Evolutionary conservation across 805 yeast species (phyloP).

Genomic region (Nakazawaea peltata): DNA sequence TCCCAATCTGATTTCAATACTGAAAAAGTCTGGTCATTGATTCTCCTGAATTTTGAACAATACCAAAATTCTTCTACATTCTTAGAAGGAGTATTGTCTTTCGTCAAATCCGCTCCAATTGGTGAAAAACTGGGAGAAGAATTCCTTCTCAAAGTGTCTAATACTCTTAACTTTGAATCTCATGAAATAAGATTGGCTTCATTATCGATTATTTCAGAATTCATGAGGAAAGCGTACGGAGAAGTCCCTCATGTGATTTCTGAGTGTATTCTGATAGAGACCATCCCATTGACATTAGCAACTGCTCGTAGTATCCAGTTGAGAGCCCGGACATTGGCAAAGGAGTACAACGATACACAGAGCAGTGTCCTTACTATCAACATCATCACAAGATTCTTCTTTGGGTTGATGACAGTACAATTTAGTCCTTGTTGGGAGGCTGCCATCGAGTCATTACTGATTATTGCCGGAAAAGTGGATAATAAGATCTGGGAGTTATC

Average conservation of each 20-base stretch:
- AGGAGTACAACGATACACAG: slow-evolving; percentile 24
- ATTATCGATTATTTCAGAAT: slow-evolving; percentile 29
- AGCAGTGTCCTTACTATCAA: slow-evolving; percentile 18
- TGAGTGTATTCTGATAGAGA: slow-evolving; percentile 55
- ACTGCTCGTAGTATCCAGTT: slow-evolving; percentile 69
- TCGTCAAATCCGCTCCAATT: slow-evolving; percentile 13
- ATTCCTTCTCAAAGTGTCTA: slow-evolving; percentile 18
- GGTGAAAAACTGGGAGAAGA: slow-evolving; percentile 7
- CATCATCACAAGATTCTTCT: slow-evolving; percentile 38
- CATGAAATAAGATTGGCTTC: slow-evolving; percentile 42
- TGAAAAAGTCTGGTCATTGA: slow-evolving; percentile 12
- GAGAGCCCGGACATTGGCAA: slow-evolving; percentile 54
- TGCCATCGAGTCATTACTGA: slow-evolving; percentile 51
- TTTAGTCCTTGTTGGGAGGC: slow-evolving; percentile 87
- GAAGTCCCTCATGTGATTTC: slow-evolving; percentile 33
- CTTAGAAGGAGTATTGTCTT: slow-evolving; percentile 25
- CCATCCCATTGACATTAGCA: slow-evolving; percentile 59
- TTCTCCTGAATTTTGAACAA: slow-evolving; percentile 17
- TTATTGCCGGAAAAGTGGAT: slow-evolving; percentile 32
- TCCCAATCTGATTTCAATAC: slow-evolving; percentile 11
- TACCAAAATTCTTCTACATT: slow-evolving; percentile 28
- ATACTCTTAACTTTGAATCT: slow-evolving; percentile 40
- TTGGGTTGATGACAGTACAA: slow-evolving; percentile 66
- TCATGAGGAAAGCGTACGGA: slow-evolving; percentile 24
- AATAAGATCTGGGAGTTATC: slow-evolving; percentile 50